A percentile compares a stretch with the other conserved stretches of the same genome.
These are phyloP conservation scores for Solanum bulbocastanum DNA, from an alignment of 257 asterid genomes.

Conservation along the genomic window DNA sequence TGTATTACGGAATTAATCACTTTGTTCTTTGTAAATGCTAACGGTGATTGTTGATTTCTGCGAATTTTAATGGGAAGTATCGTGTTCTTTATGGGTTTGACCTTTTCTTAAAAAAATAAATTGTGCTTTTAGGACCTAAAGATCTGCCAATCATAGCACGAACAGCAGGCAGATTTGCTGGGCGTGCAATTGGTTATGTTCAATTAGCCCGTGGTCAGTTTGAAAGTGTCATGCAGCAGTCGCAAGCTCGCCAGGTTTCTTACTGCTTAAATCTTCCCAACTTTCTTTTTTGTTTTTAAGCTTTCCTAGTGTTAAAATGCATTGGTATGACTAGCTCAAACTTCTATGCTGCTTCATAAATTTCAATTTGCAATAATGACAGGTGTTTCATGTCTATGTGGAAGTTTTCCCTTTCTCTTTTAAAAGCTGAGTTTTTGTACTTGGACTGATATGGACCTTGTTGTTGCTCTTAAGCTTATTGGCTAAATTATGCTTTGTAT, in stretches of 20 bases:
- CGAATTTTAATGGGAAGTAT: neutral
- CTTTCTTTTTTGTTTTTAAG: neutral
- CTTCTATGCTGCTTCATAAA: neutral
- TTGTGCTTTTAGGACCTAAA: constrained; percentile 49
- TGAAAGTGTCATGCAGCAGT: constrained; percentile 66
- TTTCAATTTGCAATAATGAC: neutral
- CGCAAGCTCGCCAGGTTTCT: constrained; percentile 78
- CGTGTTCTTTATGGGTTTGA: neutral
- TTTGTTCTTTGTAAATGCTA: neutral
- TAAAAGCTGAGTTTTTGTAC: neutral
- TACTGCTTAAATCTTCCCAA: neutral
- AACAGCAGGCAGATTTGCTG: constrained; percentile 75
- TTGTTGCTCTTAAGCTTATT: neutral
- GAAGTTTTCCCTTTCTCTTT: neutral
- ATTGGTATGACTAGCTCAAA: neutral
- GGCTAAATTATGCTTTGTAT: neutral
- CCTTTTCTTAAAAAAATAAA: neutral
- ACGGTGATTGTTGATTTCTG: neutral
- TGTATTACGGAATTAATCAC: neutral
- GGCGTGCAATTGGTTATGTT: constrained; percentile 77
- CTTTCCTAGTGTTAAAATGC: neutral
- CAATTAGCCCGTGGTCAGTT: constrained; percentile 88
- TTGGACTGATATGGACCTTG: neutral
- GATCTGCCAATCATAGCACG: constrained; percentile 72
- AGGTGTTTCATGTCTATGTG: neutral